Evolutionary conservation across 2,329 filamentous ascomycete genomes (phyloP).

Genomic region (Fusarium sp.): DNA sequence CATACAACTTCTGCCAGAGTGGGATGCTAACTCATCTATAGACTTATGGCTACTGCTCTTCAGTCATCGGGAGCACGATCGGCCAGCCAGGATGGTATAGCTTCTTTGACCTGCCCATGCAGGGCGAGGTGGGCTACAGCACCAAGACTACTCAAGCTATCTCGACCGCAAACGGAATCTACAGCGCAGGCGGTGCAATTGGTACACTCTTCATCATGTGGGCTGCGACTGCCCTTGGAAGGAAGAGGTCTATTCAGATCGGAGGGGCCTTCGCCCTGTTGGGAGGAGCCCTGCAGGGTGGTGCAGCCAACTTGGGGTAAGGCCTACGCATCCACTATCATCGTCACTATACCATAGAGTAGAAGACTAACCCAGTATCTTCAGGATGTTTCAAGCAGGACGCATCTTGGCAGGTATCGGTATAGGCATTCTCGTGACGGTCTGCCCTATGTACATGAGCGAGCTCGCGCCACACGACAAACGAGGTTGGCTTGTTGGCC

Average conservation of each 20-base stretch:
- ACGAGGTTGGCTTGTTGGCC: constrained; percentile 62
- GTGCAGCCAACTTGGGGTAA: constrained; percentile 57
- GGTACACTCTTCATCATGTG: constrained; percentile 63
- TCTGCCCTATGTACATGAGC: constrained; percentile 52
- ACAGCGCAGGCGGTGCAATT: constrained; percentile 61
- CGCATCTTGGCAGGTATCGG: constrained; percentile 59
- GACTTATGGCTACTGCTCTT: constrained; percentile 64
- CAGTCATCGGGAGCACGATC: constrained; percentile 63
- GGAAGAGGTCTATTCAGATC: constrained; percentile 49
- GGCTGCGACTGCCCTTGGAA: constrained; percentile 56
- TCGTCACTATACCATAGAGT: neutral
- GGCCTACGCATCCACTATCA: neutral
- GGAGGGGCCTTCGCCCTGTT: neutral
- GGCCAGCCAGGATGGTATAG: constrained; percentile 64
- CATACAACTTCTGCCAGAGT: neutral
- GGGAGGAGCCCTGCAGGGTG: constrained; percentile 62
- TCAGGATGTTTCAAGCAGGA: constrained; percentile 54
- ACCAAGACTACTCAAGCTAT: constrained; percentile 59
- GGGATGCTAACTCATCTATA: constrained; percentile 27
- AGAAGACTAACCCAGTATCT: neutral
- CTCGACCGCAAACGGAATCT: constrained; percentile 61
- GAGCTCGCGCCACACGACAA: constrained; percentile 52
- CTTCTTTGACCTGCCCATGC: constrained; percentile 60
- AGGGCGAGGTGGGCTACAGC: constrained; percentile 57
- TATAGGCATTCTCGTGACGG: constrained; percentile 51